Evolutionary conservation across 2,329 filamentous ascomycete species (phyloP).

Genomic region (Dactylellina cionopaga): DNA sequence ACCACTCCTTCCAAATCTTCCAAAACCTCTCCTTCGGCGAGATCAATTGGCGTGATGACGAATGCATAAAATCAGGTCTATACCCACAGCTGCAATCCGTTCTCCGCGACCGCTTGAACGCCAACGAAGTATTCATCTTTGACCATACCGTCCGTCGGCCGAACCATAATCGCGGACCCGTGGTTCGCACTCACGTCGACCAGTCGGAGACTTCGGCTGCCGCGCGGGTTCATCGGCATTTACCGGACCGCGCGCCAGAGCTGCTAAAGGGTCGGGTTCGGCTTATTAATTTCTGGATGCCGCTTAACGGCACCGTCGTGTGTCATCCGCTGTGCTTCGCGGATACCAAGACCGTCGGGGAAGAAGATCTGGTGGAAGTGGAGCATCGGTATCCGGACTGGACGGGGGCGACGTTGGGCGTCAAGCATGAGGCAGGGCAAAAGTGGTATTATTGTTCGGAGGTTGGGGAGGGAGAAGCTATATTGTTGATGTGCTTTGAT

Average conservation of each 20-base stretch:
- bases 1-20: conserved; percentile 3
- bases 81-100: conserved; percentile 84
- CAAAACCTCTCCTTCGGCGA: conserved; percentile 62
- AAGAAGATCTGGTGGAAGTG: conserved; percentile 70
- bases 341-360: conserved; percentile 70
- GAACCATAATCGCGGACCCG: conserved; percentile 69
- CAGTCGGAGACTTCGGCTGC: conserved; percentile 73
- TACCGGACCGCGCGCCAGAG: conserved; percentile 66
- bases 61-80: conserved; percentile 75
- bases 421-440: conserved; percentile 71
- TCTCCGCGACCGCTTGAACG: conserved; percentile 72
- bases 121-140: conserved; percentile 74
- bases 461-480: conserved; percentile 76
- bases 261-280: conserved; percentile 70
- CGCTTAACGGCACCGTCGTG: conserved; percentile 71
- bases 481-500: conserved; percentile 82
- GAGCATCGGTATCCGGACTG: conserved; percentile 71
- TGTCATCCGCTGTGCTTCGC: conserved; percentile 76
- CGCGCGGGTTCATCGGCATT: conserved; percentile 70
- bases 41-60: conserved; percentile 74
- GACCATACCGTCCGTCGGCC: conserved; percentile 74
- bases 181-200: conserved; percentile 77
- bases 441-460: conserved; percentile 83
- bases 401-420: conserved; percentile 74
- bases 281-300: conserved; percentile 77